Evolutionary conservation across 768 basidiomycete genomes (phyloP).

Genomic region (Boletus vinaceobasis): DNA sequence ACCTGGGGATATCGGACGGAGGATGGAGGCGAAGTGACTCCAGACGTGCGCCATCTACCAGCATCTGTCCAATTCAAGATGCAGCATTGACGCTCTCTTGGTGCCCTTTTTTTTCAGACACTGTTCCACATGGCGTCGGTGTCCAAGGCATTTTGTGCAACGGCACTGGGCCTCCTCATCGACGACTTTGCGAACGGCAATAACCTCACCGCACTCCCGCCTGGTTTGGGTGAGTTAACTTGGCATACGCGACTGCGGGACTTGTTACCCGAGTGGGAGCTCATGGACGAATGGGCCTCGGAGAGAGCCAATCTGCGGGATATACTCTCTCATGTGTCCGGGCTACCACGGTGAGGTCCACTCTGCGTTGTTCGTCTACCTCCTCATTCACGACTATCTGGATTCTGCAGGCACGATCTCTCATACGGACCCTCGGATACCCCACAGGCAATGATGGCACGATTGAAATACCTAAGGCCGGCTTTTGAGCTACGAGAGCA

Average conservation of each 20-base stretch:
- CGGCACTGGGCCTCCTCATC: slow-evolving; percentile 40
- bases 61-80: neutral
- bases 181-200: slow-evolving; percentile 37
- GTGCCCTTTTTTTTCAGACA: slow-evolving; percentile 21
- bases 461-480: slow-evolving; percentile 30
- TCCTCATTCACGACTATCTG: neutral
- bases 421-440: slow-evolving; percentile 30
- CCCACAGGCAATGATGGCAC: slow-evolving; percentile 17
- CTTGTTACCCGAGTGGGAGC: slow-evolving; percentile 40
- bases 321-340: slow-evolving; percentile 39
- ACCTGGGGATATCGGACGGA: slow-evolving; percentile 37
- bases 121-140: slow-evolving; percentile 36
- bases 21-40: slow-evolving; percentile 28
- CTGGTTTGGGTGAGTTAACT: slow-evolving; percentile 25
- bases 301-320: slow-evolving; percentile 36
- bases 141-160: slow-evolving; percentile 40
- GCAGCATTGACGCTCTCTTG: neutral
- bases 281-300: slow-evolving; percentile 39
- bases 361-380: neutral
- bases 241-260: slow-evolving; percentile 38
- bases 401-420: slow-evolving; percentile 31
- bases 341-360: slow-evolving; percentile 33
- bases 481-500: slow-evolving; percentile 35
- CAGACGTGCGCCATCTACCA: slow-evolving; percentile 31
- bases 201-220: slow-evolving; percentile 35